Base-by-base conservation (phyloP, 2,329 filamentous ascomycete genomes). In the Dendrostoma leiphaemia region DNA sequence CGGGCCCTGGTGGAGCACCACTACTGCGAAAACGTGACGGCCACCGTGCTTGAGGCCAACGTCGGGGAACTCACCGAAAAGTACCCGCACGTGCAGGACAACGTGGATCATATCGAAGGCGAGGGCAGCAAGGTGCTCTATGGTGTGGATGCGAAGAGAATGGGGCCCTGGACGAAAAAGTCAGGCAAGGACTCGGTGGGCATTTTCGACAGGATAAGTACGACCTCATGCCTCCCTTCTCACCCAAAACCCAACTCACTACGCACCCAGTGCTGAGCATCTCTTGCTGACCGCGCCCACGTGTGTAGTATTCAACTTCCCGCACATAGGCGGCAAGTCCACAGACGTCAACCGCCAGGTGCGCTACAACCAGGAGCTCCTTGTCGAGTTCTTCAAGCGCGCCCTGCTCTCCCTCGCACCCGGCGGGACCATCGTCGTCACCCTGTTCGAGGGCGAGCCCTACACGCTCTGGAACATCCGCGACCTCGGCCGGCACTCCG, bases 271-370 rank as follows among this genome's bases (percentile, higher is more conserved):
- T 41, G 3, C 13, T 19, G 13, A 6, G 8, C 32, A 24, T 43
- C 19, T 13, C 21, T 46, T 12, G 38, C 40, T 51, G 12, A 51
- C 34, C 35, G 21, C n/a, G n/a, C n/a, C n/a, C n/a, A n/a, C n/a
- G n/a, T n/a, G n/a, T n/a, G n/a, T n/a, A 59, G 53, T 93, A 61
- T 99, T 97, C 83, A 96, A 97, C 77, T 99, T 99, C 71, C 94
- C 94, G 32, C 94, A 99, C 74, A 89, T 95, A 3, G 94, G 94
- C 60, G 94, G 94, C 43, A 86, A 95, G 64, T 89, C 84, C 60
- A 97, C 88, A 62, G 92, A 97, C 74, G 88, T 97, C 53, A 97
- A 97, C 74, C 81, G 94, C 32, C 94, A 99, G 73, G 91, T 97
- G 13, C 85, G 94, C 53, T 84, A 90, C 69, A 97, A 99, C 74